Evolutionary conservation across 2,329 filamentous ascomycete genomes (phyloP).

Genomic region (Penicillium glabrum): DNA sequence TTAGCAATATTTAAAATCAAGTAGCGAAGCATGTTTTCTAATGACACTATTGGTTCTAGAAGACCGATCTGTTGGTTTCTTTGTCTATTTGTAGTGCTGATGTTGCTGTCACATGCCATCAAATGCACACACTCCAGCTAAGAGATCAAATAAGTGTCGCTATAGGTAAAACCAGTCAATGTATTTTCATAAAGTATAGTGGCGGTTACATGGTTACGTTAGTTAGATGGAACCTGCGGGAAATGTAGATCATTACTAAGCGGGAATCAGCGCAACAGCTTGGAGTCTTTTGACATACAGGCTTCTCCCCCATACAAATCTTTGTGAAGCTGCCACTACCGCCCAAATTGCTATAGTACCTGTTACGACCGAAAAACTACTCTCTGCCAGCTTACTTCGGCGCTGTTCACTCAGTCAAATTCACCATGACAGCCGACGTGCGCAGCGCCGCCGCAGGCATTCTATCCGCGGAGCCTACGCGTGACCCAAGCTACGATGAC

Average conservation of each 20-base stretch:
- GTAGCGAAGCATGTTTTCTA: too few relatives aligned
- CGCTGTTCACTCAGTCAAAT: background rate
- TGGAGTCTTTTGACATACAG: background rate
- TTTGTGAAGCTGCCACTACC: background rate
- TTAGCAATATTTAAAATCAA: too few relatives aligned
- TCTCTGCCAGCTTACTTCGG: background rate
- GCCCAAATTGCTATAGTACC: background rate
- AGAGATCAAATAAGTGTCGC: too few relatives aligned
- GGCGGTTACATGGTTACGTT: too few relatives aligned
- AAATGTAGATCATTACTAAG: background rate
- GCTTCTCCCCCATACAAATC: background rate
- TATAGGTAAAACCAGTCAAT: too few relatives aligned
- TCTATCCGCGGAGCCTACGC: slow-evolving; percentile 35
- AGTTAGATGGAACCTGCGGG: too few relatives aligned
- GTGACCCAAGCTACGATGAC: slow-evolving; percentile 53
- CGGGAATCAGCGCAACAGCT: background rate
- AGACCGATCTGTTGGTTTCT: too few relatives aligned
- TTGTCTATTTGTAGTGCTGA: too few relatives aligned
- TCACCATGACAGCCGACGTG: slow-evolving; percentile 36
- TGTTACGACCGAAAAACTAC: background rate
- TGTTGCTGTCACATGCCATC: too few relatives aligned
- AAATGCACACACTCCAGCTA: too few relatives aligned
- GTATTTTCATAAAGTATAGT: too few relatives aligned
- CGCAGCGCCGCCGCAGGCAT: slow-evolving; percentile 33
- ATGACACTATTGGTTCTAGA: too few relatives aligned